phyloP scores from a whole-genome alignment of 192 early-diverging fungal genomes.

The Gonapodya sp. region DNA sequence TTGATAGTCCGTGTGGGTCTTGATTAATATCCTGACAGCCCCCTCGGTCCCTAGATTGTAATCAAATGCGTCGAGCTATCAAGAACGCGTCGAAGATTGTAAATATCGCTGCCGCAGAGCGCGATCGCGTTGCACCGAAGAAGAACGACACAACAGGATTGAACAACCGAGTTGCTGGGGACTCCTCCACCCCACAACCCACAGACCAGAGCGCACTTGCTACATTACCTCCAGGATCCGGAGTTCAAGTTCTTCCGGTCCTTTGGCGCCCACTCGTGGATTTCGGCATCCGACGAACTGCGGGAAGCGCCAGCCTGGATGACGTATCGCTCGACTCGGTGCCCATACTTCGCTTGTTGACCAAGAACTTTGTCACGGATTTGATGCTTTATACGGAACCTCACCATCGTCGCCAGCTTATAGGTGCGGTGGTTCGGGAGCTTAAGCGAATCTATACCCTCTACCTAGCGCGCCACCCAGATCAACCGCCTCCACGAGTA shows the following conservation, averaged over 20 bases:
- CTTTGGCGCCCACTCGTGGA: conserved; percentile 72
- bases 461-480: conserved; percentile 62
- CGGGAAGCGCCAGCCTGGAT: conserved; percentile 49
- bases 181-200: not conserved
- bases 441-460: conserved; percentile 64
- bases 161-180: not conserved
- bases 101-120: conserved; percentile 22
- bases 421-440: conserved; percentile 62
- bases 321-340: conserved; percentile 76
- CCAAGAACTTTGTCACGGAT: conserved; percentile 76
- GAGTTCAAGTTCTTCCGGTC: conserved; percentile 70
- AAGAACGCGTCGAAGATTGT: conserved; percentile 31
- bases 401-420: conserved; percentile 70
- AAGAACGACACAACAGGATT: no score
- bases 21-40: not conserved
- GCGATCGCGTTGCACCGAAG: no score
- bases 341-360: conserved; percentile 65
- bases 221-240: conserved; percentile 21
- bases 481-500: conserved; percentile 26
- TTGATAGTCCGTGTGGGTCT: not conserved
- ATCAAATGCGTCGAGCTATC: conserved; percentile 54
- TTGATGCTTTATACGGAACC: conserved; percentile 81
- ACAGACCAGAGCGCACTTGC: not conserved
- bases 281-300: conserved; percentile 50
- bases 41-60: conserved; percentile 41